Evolutionary conservation across 208 protist species (phyloP), one percentile per base, ranked within the genome.

Genomic region (Acanthamoeba healyi): DNA sequence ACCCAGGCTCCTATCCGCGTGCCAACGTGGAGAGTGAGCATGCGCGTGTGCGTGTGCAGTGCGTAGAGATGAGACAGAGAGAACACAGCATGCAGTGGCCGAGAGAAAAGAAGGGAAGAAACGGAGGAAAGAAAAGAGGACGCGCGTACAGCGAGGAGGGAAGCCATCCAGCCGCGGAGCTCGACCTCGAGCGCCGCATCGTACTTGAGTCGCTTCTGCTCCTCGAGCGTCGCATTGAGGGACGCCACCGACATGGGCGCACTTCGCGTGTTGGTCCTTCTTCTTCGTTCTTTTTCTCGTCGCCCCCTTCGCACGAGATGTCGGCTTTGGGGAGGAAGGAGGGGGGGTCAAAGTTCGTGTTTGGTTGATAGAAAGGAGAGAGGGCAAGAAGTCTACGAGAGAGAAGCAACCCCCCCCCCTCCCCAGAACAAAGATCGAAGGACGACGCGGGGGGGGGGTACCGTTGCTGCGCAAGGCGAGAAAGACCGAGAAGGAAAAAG

Each of bases 121-220:
- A 74, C 2, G n/a, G n/a, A 74, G 34, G 19, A 32, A 34, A 38
- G 34, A 77, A 77, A 10, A 22, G n/a, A 77, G 32, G 2, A 22
- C n/a, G 14, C 14, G 72, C 40, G 38, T 51, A 82, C 72, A 32
- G 17, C 34, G 38, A 82, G 40, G 38, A 54, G 5, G 72, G 34
- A 51, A n/a, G 72, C 42, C 51, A 89, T 89, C 81, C 81, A 89
- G 14, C 12, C 1, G 19, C 81, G 81, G 51, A 89, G 81, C 81
- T 89, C 24, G 34, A 10, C n/a, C 51, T 89, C 81, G 29, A 89
- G 54, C 3, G 81, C 42, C 19, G 54, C 7, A 24, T 89, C 81
- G 49, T 89, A 89, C 34, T 89, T 89, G 49, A 65, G 51, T 3
- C 54, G 44, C 81, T 89, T 89, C 29, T 89, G 51, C 51, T 89